Evolutionary conservation across 108 stramenopile species (phyloP).

Genomic region (Skeletonema tropicum): DNA sequence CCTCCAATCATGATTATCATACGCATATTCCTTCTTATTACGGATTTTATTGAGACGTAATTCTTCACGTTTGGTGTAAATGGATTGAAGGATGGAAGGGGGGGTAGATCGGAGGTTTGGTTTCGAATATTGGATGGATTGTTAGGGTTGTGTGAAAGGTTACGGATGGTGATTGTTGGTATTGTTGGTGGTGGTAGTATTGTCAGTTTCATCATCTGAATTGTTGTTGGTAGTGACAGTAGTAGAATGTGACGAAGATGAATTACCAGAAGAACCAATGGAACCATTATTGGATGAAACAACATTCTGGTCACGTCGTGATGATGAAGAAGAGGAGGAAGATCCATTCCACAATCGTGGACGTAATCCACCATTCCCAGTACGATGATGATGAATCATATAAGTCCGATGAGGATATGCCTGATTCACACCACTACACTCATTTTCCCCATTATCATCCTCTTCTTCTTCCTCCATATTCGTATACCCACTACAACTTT

Average conservation of each 20-base stretch:
- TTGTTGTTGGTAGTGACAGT: neutral
- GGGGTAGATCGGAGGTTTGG: constrained; percentile 18
- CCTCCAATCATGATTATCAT: constrained; percentile 49
- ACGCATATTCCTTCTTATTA: constrained; percentile 52
- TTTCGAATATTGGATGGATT: constrained; percentile 39
- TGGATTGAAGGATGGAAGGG: constrained; percentile 17
- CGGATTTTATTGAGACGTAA: constrained; percentile 41
- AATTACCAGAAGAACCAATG: neutral
- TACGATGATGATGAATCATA: constrained; percentile 9
- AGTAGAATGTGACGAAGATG: neutral
- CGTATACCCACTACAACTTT: neutral
- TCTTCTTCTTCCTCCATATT: neutral
- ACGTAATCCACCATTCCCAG: neutral
- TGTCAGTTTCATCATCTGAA: neutral
- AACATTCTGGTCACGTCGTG: neutral
- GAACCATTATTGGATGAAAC: neutral
- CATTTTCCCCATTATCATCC: neutral
- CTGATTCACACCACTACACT: neutral
- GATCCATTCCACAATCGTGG: constrained; percentile 25
- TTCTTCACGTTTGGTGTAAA: constrained; percentile 44
- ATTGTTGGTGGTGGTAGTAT: neutral
- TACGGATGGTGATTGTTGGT: constrained; percentile 16
- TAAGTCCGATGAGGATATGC: constrained; percentile 9
- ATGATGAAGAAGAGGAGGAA: neutral
- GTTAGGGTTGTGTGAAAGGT: constrained; percentile 38